A percentile compares a stretch with the other conserved stretches of the same genome.
Evolutionary conservation across 2,329 filamentous ascomycete genomes (phyloP).

Genomic region (Ciborinia camelliae): DNA sequence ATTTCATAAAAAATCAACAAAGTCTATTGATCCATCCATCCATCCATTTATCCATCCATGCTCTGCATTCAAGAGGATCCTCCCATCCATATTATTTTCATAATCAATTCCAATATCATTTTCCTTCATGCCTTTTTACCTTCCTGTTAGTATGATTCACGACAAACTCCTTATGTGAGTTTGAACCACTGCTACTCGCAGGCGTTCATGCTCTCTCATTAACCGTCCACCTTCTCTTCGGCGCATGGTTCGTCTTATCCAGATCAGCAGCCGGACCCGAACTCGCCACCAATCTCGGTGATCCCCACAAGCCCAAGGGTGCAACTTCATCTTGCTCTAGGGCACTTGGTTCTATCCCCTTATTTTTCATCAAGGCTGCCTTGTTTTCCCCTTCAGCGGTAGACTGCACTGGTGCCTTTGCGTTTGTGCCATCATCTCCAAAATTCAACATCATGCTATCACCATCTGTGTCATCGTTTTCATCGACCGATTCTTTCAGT

Average conservation of each 20-base stretch:
- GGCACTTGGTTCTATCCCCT: background rate
- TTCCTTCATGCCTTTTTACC: background rate
- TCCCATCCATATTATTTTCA: background rate
- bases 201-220: constrained; percentile 40
- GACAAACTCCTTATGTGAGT: background rate
- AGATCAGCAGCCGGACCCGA: constrained; percentile 42
- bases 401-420: background rate
- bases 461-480: constrained; percentile 35
- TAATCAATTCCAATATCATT: too few relatives aligned
- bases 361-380: background rate
- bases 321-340: constrained; percentile 35
- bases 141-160: background rate
- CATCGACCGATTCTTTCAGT: constrained; percentile 48
- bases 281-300: constrained; percentile 38
- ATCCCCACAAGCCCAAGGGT: constrained; percentile 43
- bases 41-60: background rate
- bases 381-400: constrained; percentile 6
- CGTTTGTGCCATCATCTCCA: constrained; percentile 31
- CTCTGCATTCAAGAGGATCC: background rate
- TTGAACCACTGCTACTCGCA: background rate
- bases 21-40: constrained; percentile 1
- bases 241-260: constrained; percentile 44
- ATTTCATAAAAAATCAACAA: background rate
- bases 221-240: constrained; percentile 53
- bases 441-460: constrained; percentile 51